Conservation (phyloP, 768 basidiomycete genomes). For the Kwoniella sp. region DNA sequence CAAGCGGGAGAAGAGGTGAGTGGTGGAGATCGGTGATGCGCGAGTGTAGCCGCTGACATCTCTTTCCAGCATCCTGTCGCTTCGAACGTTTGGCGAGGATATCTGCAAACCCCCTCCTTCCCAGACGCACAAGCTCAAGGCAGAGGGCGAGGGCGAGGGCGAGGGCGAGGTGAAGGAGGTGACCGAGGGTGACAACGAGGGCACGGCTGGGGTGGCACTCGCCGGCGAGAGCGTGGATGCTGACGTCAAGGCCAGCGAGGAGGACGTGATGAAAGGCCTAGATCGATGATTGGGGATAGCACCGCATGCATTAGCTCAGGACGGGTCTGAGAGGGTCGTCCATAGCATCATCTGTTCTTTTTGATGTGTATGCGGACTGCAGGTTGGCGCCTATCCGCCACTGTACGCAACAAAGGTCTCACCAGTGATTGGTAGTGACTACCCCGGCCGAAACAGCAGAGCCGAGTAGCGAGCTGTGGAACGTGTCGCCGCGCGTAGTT, state of each 20-base stretch:
- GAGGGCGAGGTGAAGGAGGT: conserved; percentile 2
- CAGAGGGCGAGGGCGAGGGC: neutral
- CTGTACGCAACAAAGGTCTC: too few species aligned
- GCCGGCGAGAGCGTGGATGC: conserved; percentile 14
- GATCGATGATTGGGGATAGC: too few species aligned
- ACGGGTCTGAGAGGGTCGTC: too few species aligned
- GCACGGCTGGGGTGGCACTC: conserved; percentile 4
- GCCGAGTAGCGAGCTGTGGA: too few species aligned
- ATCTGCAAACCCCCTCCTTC: conserved; percentile 55
- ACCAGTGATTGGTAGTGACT: too few species aligned
- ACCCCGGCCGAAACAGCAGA: too few species aligned
- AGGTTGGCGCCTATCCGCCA: too few species aligned
- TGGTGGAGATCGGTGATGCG: neutral
- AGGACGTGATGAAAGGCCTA: conserved; percentile 94
- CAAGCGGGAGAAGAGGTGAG: conserved; percentile 89
- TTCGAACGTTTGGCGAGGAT: conserved; percentile 78
- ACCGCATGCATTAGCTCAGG: neutral
- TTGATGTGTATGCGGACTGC: too few species aligned
- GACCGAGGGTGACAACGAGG: conserved; percentile 1
- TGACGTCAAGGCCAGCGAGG: conserved; percentile 72
- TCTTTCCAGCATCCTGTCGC: conserved; percentile 67
- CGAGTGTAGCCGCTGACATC: neutral
- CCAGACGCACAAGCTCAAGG: conserved; percentile 4
- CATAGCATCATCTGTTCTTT: too few species aligned
- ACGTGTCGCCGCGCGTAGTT: too few species aligned